Base-by-base conservation (phyloP, 2,329 filamentous ascomycete species). In the Cylindrodendrum hubeiense region DNA sequence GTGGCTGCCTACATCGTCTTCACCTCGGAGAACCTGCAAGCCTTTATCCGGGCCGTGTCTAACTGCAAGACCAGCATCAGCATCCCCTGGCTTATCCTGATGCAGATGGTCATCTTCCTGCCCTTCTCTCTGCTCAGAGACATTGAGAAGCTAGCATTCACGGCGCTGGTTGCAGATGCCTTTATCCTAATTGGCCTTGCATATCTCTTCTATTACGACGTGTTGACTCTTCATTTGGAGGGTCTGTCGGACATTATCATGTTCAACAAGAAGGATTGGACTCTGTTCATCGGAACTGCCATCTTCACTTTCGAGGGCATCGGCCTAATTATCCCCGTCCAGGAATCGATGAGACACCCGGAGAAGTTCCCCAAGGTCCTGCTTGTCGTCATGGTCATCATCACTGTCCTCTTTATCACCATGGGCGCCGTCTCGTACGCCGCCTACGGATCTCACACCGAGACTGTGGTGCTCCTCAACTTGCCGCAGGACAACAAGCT, bases 241-340 rank as follows among this genome's bases (percentile, higher is more conserved):
- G 94, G 94, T 13, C 81, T 97, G 24, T 87, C 94, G 5, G 96
- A 99, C 77, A 95, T 98, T 75, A 88, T 92, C 71, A 87, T 92
- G 75, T 98, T 99, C 86, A 99, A 99, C 83, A 81, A 91, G 43
- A 89, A 92, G 66, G 91, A 94, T 78, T 99, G 97, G 96, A 97
- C 96, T 0, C 87, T 99, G 5, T 98, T 99, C 79, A 99, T 99
- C 74, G 97, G 96, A 67, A 99, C 97, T 0, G 96, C 97, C 28
- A 98, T 99, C 78, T 99, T 99, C 82, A 98, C 96, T 0, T 99
- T 98, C 76, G 96, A 99, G 78, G 96, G 96, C 28, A 97, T 99
- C 66, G 97, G 96, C 13, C 89, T 99, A 52, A 97, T 99, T 79
- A 98, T 99, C 67, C 96, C 97, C 0, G 98, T 99, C 65, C 97